phyloP scores from a whole-genome alignment of 345 rosid species.

The Balakata baccata region DNA sequence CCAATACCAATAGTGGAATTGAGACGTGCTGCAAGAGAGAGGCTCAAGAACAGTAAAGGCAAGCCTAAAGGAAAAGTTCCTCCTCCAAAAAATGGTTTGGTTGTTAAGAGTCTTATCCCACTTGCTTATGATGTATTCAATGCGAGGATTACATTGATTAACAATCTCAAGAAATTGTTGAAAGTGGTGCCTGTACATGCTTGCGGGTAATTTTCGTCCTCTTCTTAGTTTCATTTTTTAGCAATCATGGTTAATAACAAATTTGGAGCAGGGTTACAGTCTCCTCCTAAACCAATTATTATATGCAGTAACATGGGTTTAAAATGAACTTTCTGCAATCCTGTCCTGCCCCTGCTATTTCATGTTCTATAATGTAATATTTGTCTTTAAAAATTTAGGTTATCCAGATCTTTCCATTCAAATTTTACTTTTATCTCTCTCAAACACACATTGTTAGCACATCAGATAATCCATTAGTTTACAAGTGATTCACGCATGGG shows the following conservation, averaged over 20 bases:
- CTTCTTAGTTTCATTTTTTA: background rate
- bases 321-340: background rate
- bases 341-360: background rate
- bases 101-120: slow-evolving; percentile 62
- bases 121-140: slow-evolving; percentile 69
- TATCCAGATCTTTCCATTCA: background rate
- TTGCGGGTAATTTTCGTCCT: slow-evolving; percentile 59
- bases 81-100: slow-evolving; percentile 78
- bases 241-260: background rate
- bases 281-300: background rate
- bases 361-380: background rate
- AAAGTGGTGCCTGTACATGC: slow-evolving; percentile 85
- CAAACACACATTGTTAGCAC: no score
- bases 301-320: background rate
- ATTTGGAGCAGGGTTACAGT: background rate
- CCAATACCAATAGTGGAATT: slow-evolving; percentile 74
- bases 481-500: no score
- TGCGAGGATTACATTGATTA: slow-evolving; percentile 64
- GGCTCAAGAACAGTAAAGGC: slow-evolving; percentile 64
- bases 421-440: no score
- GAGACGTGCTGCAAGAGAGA: slow-evolving; percentile 89
- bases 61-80: slow-evolving; percentile 54
- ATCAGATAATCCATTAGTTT: no score
- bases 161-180: slow-evolving; percentile 73
- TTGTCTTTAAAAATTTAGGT: background rate